Evolutionary conservation across 2,329 filamentous ascomycete genomes (phyloP).

Genomic region (Thielaviopsis cerberus): DNA sequence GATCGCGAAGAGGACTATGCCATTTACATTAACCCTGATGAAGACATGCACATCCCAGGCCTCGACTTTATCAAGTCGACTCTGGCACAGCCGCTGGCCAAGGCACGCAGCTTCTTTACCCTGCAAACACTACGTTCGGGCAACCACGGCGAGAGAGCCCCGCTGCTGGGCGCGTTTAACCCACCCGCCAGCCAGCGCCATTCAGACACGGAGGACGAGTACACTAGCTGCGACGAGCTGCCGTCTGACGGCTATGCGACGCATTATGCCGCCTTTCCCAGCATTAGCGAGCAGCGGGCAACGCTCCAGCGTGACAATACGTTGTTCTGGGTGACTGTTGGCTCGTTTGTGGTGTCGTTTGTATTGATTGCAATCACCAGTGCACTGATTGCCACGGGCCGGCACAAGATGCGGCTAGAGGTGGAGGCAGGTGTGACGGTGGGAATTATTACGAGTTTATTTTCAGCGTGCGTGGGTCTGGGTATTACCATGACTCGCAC

Average conservation of each 20-base stretch:
- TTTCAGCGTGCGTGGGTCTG: constrained; percentile 43
- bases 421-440: constrained; percentile 57
- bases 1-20: constrained; percentile 45
- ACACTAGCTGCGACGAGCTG: constrained; percentile 34
- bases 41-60: constrained; percentile 40
- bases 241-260: constrained; percentile 32
- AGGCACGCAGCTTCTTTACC: constrained; percentile 31
- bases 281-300: constrained; percentile 31
- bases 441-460: constrained; percentile 47
- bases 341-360: constrained; percentile 39
- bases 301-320: constrained; percentile 33
- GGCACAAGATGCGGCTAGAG: constrained; percentile 47
- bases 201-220: constrained; percentile 19
- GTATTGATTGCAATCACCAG: constrained; percentile 45
- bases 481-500: constrained; percentile 37
- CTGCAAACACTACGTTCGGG: not conserved
- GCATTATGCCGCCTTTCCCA: constrained; percentile 32
- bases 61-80: constrained; percentile 39
- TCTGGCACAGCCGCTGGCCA: constrained; percentile 30
- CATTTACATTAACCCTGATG: constrained; percentile 57
- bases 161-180: constrained; percentile 15
- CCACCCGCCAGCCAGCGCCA: not conserved
- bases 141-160: constrained; percentile 16
- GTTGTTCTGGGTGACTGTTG: constrained; percentile 33
- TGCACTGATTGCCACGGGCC: constrained; percentile 48